Evolutionary conservation across 2,329 filamentous ascomycete species (phyloP).

Genomic region (Pestalotiopsis sp.): DNA sequence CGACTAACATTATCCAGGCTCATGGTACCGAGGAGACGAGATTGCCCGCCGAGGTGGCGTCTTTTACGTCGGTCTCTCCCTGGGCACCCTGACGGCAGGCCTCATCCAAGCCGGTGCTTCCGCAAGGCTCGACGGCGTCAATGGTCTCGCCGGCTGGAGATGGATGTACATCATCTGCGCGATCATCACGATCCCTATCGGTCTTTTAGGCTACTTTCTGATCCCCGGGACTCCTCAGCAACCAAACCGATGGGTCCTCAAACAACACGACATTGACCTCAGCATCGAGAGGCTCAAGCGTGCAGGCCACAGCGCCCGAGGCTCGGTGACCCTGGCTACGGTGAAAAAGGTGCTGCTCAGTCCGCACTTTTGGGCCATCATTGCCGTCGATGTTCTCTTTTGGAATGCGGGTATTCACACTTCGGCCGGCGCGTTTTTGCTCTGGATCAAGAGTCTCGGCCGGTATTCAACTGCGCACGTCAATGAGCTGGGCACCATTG

Average conservation of each 20-base stretch:
- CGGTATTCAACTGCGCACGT: conserved; percentile 46
- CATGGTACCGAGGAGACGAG: conserved; percentile 53
- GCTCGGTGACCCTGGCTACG: conserved; percentile 24
- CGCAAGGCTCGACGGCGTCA: conserved; percentile 41
- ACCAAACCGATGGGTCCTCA: conserved; percentile 22
- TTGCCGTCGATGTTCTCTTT: conserved; percentile 56
- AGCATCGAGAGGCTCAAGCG: conserved; percentile 47
- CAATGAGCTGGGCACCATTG: conserved; percentile 53
- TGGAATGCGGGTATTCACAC: conserved; percentile 54
- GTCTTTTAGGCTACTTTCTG: conserved; percentile 51
- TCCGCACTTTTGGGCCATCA: conserved; percentile 52
- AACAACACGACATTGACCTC: conserved; percentile 44
- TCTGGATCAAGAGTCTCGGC: conserved; percentile 59
- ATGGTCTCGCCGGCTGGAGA: conserved; percentile 51
- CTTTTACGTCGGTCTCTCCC: conserved; percentile 53
- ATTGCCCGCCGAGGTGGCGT: conserved; percentile 51
- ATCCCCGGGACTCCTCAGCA: conserved; percentile 46
- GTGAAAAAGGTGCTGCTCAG: conserved; percentile 35
- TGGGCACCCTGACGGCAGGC: conserved; percentile 55
- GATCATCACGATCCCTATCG: conserved; percentile 57
- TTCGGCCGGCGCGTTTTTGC: conserved; percentile 49
- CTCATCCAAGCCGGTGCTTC: conserved; percentile 49
- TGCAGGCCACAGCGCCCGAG: conserved; percentile 30
- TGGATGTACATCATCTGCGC: conserved; percentile 60
- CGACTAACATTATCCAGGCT: conserved; percentile 30